These are phyloP conservation scores for Ceratocystis cubensis DNA, from an alignment of 2,329 filamentous ascomycete species.

Conservation along the genomic window DNA sequence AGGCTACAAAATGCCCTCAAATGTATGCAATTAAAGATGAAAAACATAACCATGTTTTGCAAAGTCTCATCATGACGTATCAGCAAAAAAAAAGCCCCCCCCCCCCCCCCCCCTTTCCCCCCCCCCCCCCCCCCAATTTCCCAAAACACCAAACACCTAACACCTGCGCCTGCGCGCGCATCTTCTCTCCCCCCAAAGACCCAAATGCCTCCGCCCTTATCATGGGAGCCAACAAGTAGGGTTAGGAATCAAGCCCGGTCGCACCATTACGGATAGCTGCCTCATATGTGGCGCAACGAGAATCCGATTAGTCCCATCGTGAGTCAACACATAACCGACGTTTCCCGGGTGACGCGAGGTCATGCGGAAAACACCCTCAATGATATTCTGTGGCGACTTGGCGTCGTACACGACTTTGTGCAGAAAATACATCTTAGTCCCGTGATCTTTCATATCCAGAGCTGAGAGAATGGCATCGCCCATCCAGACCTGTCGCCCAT, in stretches of 20 bases:
- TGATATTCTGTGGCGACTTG: background rate
- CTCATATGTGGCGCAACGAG: constrained; percentile 8
- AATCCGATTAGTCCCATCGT: constrained; percentile 6
- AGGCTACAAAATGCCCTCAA: background rate
- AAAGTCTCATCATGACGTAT: no score
- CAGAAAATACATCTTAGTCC: constrained; percentile 3
- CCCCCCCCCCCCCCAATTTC: background rate
- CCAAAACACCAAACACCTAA: background rate
- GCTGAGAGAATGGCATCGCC: constrained; percentile 5
- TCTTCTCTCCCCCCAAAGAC: background rate
- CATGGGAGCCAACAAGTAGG: background rate
- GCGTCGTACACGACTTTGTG: constrained; percentile 3
- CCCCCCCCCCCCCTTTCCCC: fast-evolving
- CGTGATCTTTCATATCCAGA: constrained; percentile 1
- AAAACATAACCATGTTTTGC: background rate
- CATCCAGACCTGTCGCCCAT: constrained; percentile 1
- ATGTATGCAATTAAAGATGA: background rate
- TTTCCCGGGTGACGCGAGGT: constrained; percentile 4
- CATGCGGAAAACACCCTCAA: constrained; percentile 5
- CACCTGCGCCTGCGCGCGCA: background rate
- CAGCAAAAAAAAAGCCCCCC: no score
- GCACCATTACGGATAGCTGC: constrained; percentile 8
- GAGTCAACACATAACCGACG: constrained; percentile 6
- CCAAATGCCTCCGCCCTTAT: background rate
- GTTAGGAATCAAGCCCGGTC: constrained; percentile 6